Evolutionary conservation across 306 rosid species (phyloP), one percentile per base, ranked within the genome.

Genomic region (Citrullus amarus): DNA sequence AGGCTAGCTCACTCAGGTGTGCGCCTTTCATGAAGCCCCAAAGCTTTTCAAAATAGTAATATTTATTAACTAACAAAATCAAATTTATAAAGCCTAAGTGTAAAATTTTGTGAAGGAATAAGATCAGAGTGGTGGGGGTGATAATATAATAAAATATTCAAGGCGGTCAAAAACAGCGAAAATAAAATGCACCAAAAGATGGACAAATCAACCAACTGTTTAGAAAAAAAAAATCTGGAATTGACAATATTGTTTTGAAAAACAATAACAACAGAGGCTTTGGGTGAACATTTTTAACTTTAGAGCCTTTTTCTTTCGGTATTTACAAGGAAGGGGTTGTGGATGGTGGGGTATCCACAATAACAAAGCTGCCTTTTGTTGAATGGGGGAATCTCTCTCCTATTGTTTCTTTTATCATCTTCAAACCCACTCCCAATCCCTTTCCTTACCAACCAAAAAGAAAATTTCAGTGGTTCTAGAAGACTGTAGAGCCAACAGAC

Each of bases 361-460:
- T 6, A 53, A 60, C 38, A 60, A 5, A 66, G 73, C 78, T 74
- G 78, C 78, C 78, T 74, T 51, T 51, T 74, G 48, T 74, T 74
- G 78, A 74, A 74, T 32, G 32, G 28, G 6, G 48, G 11, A 74
- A 56, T 56, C 28, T 71, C 34, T 68, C 34, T 68, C 55, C 3
- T 12, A 5, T 41, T 68, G 17, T 44, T 44, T 70, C n/a, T 46
- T n/a, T 53, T 51, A 11, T 28, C 61, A 30, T 50, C 46, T 51
- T 48, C 78, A 16, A 51, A 73, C 78, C 77, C 38, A 50, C 57
- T 13, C 61, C 60, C 44, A 50, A 17, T 17, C 77, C 77, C 8
- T 50, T 53, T 30, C 58, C 46, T 50, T 54, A 50, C 60, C 77
- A 72, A 74, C 76, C 76, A 71, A 44, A 44, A 13, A 25, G 58